Evolutionary conservation across 2,329 filamentous ascomycete genomes (phyloP).

Genomic region (Clathrospora elynae): DNA sequence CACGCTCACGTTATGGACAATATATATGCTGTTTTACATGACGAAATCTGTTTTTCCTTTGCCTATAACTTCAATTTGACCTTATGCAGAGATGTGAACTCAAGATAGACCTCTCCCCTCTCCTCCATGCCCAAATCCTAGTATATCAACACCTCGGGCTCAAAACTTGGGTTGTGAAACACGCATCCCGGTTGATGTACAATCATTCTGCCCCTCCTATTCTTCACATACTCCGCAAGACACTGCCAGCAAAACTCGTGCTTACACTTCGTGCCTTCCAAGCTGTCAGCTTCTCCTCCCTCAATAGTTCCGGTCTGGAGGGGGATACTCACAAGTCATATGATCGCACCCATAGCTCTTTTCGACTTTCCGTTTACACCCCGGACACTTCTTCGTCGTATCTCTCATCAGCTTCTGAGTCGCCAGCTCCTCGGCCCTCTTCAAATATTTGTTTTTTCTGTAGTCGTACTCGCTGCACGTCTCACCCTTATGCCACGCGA

Average conservation of each 20-base stretch:
- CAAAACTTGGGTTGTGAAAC: neutral
- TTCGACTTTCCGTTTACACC: constrained; percentile 48
- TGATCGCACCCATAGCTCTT: constrained; percentile 52
- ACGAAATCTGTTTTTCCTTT: no score
- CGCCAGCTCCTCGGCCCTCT: constrained; percentile 36
- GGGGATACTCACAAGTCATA: constrained; percentile 40
- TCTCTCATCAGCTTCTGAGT: constrained; percentile 36
- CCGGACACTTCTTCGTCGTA: constrained; percentile 49
- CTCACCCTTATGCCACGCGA: constrained; percentile 48
- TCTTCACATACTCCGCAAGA: constrained; percentile 32
- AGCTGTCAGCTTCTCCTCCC: neutral
- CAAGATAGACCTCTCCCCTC: no score
- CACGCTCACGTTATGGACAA: no score
- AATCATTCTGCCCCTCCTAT: constrained; percentile 1
- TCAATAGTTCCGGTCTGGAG: no score
- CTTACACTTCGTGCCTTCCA: constrained; percentile 43
- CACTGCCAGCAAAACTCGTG: constrained; percentile 52
- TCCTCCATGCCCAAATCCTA: neutral
- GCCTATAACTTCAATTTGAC: no score
- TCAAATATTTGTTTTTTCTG: constrained; percentile 31
- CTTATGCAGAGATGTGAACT: no score
- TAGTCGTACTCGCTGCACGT: constrained; percentile 50
- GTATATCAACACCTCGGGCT: neutral
- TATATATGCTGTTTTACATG: no score
- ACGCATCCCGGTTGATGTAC: constrained; percentile 10